phyloP scores from a whole-genome alignment of 2,329 filamentous ascomycete species.

The Aspergillus bombycis region DNA sequence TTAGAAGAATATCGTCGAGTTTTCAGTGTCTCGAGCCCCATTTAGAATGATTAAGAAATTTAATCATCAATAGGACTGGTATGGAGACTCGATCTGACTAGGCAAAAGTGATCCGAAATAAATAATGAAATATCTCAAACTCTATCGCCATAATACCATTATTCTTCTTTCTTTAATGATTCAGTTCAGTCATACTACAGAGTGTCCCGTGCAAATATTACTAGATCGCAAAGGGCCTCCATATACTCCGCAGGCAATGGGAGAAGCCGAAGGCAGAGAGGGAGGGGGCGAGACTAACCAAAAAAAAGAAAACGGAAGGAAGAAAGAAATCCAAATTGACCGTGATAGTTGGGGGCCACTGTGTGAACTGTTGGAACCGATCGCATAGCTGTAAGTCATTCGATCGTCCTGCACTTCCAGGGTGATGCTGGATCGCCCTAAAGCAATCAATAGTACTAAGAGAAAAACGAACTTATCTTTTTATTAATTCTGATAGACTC shows the following conservation, averaged over 20 bases:
- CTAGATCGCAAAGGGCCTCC: neutral
- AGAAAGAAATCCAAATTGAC: constrained; percentile 5
- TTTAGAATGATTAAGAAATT: constrained; percentile 14
- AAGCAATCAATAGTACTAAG: constrained; percentile 14
- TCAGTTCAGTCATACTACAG: neutral
- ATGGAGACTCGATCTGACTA: constrained; percentile 13
- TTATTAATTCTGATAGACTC: neutral
- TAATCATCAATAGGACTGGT: constrained; percentile 7
- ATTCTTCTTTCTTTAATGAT: neutral
- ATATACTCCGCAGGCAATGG: neutral
- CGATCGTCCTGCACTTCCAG: constrained; percentile 26
- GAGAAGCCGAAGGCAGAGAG: neutral
- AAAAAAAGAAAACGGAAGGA: neutral
- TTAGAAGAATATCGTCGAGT: constrained; percentile 4
- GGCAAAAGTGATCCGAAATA: constrained; percentile 14
- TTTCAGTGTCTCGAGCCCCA: constrained; percentile 17
- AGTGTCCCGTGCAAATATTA: neutral
- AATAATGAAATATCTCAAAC: neutral
- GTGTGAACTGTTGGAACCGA: constrained; percentile 24
- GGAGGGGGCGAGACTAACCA: neutral
- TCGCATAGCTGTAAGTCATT: constrained; percentile 30
- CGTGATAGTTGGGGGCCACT: constrained; percentile 15
- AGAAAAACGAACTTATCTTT: neutral
- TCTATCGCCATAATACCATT: neutral
- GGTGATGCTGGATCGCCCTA: constrained; percentile 26